A percentile compares a stretch with the other conserved stretches of the same genome.
Evolutionary conservation across 495 filamentous ascomycete genomes (phyloP).

Genomic region (Cercophora samala): DNA sequence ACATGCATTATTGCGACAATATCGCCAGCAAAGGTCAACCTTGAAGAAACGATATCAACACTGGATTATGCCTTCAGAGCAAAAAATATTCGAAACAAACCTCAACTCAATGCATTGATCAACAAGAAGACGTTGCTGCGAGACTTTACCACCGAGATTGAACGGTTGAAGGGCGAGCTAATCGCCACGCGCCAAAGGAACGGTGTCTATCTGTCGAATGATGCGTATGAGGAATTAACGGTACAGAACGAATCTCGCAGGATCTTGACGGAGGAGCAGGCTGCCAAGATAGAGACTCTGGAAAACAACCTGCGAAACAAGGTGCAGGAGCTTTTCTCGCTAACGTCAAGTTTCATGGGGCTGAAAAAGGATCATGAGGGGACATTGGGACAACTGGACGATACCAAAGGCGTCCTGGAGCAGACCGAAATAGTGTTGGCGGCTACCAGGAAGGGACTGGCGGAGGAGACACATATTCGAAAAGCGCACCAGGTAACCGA

Average conservation of each 20-base stretch:
- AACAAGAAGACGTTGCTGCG: constrained; percentile 86
- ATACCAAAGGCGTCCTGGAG: constrained; percentile 74
- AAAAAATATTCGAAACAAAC: constrained; percentile 98
- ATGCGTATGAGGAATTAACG: constrained; percentile 80
- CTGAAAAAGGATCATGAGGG: constrained; percentile 83
- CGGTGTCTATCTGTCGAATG: constrained; percentile 85
- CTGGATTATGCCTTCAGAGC: constrained; percentile 96
- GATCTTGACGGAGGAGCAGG: constrained; percentile 88
- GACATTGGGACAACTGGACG: constrained; percentile 64
- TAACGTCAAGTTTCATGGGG: constrained; percentile 79
- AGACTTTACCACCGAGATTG: constrained; percentile 91
- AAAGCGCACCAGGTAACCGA: constrained; percentile 87
- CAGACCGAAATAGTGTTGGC: constrained; percentile 81
- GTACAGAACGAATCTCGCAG: constrained; percentile 88
- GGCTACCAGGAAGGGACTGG: constrained; percentile 68
- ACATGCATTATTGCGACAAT: constrained; percentile 98
- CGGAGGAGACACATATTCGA: constrained; percentile 74
- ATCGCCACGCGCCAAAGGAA: constrained; percentile 91
- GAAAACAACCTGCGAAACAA: constrained; percentile 86
- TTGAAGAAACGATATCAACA: constrained; percentile 97
- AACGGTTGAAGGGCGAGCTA: constrained; percentile 88
- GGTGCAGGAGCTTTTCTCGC: constrained; percentile 79
- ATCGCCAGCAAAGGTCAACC: constrained; percentile 87
- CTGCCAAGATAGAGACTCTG: constrained; percentile 86
- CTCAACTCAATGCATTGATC: constrained; percentile 85